Evolutionary conservation across 2,329 filamentous ascomycete species (phyloP), one percentile per base, ranked within the genome.

Genomic region (Didymella segeticola): DNA sequence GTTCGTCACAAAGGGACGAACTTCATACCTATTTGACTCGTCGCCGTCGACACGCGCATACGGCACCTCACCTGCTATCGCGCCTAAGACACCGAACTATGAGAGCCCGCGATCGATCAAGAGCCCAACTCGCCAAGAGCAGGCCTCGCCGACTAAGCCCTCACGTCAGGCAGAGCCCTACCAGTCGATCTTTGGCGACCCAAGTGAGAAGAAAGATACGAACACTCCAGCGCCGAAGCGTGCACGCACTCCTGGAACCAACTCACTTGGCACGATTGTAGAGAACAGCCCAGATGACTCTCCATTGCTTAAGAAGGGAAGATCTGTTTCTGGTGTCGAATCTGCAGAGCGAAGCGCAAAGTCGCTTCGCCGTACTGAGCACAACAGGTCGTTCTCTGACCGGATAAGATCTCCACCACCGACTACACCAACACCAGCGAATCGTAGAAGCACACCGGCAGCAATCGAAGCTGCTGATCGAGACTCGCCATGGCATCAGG

Each of bases 181-280:
- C 38, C 57, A 69, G 41, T 72, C 72, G 17, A 64, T 74, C 17
- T 74, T 73, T 51, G 71, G 70, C 6, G 71, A 70, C 37, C 66
- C 68, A 22, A 69, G 43, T 25, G 64, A 72, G 45, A 67, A 67
- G 60, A 62, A 57, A 19, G 20, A 53, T 9, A 60, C 58, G 39
- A 50, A 63, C 6, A 71, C 71, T 7, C 67, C 73, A 15, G 55
- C 60, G 33, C 29, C 60, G 7, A 69, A 66, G 47, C 64, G 68
- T 29, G 38, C 58, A 34, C 63, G 62, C 48, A 69, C 71, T 19
- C 66, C 69, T 14, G 72, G 67, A 43, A 66, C 57, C 27, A 53
- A 57, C 23, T 69, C 71, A 20, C 79, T 86, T 8, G 77, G 80
- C 17, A 76, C 81, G 1, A 85, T 86, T 58, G 76, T 76, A 26